Base-by-base conservation (phyloP, 2,329 filamentous ascomycete species). In the Diaporthe destruens region DNA sequence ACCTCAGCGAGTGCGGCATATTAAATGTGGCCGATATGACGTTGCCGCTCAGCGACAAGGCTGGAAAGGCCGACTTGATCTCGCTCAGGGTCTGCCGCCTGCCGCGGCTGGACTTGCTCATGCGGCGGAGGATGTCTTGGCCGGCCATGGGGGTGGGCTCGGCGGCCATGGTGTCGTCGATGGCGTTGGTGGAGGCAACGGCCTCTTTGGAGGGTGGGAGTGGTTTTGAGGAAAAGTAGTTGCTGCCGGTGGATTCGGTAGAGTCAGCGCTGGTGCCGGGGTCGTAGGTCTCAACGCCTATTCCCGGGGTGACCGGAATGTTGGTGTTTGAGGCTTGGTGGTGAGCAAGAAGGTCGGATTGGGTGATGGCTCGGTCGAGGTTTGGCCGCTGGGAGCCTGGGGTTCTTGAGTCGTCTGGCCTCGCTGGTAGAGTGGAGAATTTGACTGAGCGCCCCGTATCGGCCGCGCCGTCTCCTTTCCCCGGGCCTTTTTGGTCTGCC, bases 21-120 rank as follows among this genome's bases (percentile, higher is more conserved):
- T 87, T 91, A 77, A 92, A 92, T 23, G 89, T 91, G 25, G 87
- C 89, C 2, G 90, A 92, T 76, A 92, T 91, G 76, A 92, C 87
- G 80, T 89, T 91, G n/a, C 90, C 90, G 75, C 85, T 91, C 66
- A 92, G 83, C 39, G 84, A 83, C 56, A 92, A 80, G 73, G 89
- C 86, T 11, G 89, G 89, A 76, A 89, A 87, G 71, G 85, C 85
- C 71, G 85, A 84, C 77, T 86, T 85, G 74, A 90, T 86, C 68
- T 91, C 88, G 34, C 85, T 83, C 69, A 91, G 80, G 47, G 88
- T 89, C 76, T 89, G 85, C 71, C 83, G 83, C 59, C 78, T 76
- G 29, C 57, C 47, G 61, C 81, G 82, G 72, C 84, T 84, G 80
- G 84, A 85, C 73, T 83, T 77, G 77, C 84, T 86, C 78, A 87